Evolutionary conservation across 306 rosid species (phyloP), one percentile per base, ranked within the genome.

Genomic region (Quercus variabilis): DNA sequence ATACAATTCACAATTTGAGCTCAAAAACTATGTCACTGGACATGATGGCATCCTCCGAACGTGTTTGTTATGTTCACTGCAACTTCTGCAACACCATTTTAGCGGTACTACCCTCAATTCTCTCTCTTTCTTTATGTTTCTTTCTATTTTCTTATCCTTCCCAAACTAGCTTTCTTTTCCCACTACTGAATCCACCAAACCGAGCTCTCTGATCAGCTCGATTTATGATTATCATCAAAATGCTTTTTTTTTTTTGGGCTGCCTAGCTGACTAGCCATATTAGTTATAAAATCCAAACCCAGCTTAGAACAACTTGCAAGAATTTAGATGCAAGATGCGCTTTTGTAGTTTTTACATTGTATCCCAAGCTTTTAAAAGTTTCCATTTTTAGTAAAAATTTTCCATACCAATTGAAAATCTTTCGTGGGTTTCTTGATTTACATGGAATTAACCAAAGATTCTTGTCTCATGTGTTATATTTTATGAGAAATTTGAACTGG

Each of bases 51-150:
- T 82, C 98, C 33, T 82, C 98, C 25, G 99, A 93, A 88, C 97
- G 97, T 86, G 94, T 96, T 87, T 96, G 99, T 87, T 96, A 93
- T 90, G 97, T 93, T 85, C 97, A 93, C 94, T 96, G 99, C 98
- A 96, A 93, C 87, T 88, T 91, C 97, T 96, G 99, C 99, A 93
- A 90, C 94, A 96, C 98, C 96, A 90, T 93, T 88, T 80, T 96
- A 82, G 99, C 98, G 99, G 99, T 96, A 96, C 90, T 77, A 5
- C 77, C 75, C 86, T 85, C 58, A 77, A 49, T 67, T 74, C 85
- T 76, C 69, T 35, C 83, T 46, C 55, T 78, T 5, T 76, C 25
- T 73, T 71, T 74, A 51, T 82, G 17, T 79, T 59, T 31, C 20
- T 57, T 74, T 83, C 62, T 79, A 19, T 56, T 72, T 74, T 23